These are phyloP conservation scores for Excoecaria cochinchinensis DNA, from an alignment of 345 rosid species.

Conservation along the genomic window DNA sequence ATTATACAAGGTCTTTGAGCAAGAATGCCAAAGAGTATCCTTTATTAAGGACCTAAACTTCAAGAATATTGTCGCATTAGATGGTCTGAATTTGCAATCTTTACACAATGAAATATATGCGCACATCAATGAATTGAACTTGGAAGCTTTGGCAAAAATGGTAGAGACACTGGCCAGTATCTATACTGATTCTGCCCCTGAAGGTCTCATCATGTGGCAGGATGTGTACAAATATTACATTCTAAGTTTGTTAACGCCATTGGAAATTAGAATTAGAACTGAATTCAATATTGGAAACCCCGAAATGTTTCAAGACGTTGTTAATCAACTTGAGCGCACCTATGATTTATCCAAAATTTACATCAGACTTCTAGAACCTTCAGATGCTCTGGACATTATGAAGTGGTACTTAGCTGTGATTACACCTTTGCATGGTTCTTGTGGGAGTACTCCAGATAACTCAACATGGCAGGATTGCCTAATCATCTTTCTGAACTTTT, in stretches of 20 bases:
- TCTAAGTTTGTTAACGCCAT: constrained; percentile 43
- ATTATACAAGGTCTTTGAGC: constrained; percentile 55
- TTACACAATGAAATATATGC: constrained; percentile 64
- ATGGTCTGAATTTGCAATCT: constrained; percentile 60
- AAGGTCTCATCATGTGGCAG: constrained; percentile 58
- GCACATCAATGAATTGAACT: constrained; percentile 49
- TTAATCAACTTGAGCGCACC: constrained; percentile 61
- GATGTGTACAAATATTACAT: constrained; percentile 70
- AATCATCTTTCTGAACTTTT: constrained; percentile 74
- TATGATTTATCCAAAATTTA: constrained; percentile 53
- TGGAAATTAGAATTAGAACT: constrained; percentile 46
- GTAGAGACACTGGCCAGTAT: constrained; percentile 50
- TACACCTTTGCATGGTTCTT: constrained; percentile 42
- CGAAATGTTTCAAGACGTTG: constrained; percentile 62
- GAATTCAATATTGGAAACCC: constrained; percentile 50
- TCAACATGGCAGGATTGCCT: constrained; percentile 92
- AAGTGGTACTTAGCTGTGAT: constrained; percentile 54
- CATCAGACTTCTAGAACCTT: constrained; percentile 59
- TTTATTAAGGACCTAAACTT: constrained; percentile 74
- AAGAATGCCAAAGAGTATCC: constrained; percentile 81
- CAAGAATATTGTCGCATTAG: constrained; percentile 67
- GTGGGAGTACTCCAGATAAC: constrained; percentile 62
- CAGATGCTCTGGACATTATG: constrained; percentile 62
- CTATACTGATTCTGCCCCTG: constrained; percentile 44
- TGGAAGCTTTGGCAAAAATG: constrained; percentile 88